Evolutionary conservation across 768 basidiomycete species (phyloP).

Genomic region (Tricholoma sp.): DNA sequence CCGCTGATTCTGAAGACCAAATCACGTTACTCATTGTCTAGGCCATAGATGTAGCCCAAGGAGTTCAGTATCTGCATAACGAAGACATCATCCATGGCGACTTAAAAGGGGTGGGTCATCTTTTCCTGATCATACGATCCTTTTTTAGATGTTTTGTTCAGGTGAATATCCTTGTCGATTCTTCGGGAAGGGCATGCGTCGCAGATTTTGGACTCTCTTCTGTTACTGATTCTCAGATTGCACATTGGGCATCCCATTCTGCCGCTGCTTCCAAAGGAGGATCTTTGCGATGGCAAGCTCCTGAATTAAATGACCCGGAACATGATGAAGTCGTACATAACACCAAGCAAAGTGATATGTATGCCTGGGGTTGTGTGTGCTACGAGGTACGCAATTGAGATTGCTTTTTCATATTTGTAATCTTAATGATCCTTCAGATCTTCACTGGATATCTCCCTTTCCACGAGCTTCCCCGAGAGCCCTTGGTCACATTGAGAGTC

Average conservation of each 20-base stretch:
- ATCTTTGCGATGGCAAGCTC: conserved; percentile 19
- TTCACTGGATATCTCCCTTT: conserved; percentile 21
- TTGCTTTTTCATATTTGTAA: background rate
- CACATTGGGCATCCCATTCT: conserved; percentile 13
- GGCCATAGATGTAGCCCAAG: conserved; percentile 12
- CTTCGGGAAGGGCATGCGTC: conserved; percentile 20
- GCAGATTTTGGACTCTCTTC: conserved; percentile 25
- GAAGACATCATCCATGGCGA: conserved; percentile 26
- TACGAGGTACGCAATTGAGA: conserved; percentile 20
- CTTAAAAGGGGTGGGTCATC: conserved; percentile 21
- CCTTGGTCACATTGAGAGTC: conserved; percentile 13
- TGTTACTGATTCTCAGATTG: conserved; percentile 15
- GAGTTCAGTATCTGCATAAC: conserved; percentile 23
- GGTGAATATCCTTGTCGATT: conserved; percentile 22
- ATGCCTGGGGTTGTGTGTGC: conserved; percentile 23
- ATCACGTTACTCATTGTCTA: too few species aligned
- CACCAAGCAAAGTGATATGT: conserved; percentile 23
- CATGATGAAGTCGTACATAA: conserved; percentile 1
- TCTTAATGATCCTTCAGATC: conserved; percentile 11
- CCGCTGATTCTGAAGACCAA: too few species aligned
- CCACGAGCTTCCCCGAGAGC: conserved; percentile 12
- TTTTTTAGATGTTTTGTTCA: background rate
- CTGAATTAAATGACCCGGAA: conserved; percentile 5
- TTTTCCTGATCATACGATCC: background rate
- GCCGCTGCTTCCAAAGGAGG: conserved; percentile 15